These are phyloP conservation scores for Phragmites australis DNA, from an alignment of 176 grass and related monocot species.

Conservation along the genomic window DNA sequence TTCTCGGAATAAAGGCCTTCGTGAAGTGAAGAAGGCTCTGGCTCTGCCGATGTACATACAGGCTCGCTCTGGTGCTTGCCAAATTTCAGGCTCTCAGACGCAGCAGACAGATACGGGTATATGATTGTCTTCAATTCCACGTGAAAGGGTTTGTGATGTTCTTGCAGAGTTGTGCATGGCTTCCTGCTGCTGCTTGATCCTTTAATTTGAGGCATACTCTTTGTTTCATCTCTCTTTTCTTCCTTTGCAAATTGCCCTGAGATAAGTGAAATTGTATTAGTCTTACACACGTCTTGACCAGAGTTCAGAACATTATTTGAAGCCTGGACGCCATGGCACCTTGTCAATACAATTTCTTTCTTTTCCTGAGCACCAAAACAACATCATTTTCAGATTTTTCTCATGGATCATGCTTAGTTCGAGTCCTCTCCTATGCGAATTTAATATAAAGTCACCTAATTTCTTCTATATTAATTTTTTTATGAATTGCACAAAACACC, in stretches of 20 bases:
- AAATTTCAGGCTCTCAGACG: slow-evolving; percentile 28
- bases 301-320: neutral
- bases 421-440: too few relatives aligned
- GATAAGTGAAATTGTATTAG: neutral
- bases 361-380: neutral
- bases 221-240: neutral
- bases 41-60: slow-evolving; percentile 22
- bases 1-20: slow-evolving; percentile 26
- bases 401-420: neutral
- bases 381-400: neutral
- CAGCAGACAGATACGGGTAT: neutral
- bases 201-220: neutral
- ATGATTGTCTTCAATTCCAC: neutral
- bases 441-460: too few relatives aligned
- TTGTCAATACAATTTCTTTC: neutral
- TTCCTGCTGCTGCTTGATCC: neutral
- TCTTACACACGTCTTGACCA: neutral
- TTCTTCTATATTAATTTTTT: too few relatives aligned
- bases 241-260: neutral
- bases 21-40: slow-evolving; percentile 6
- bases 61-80: neutral
- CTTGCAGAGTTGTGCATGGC: slow-evolving; percentile 2
- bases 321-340: neutral
- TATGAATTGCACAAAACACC: too few relatives aligned
- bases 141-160: neutral